These are phyloP conservation scores for Cylindrodendrum hubeiense DNA, from an alignment of 2,329 filamentous ascomycete species.

Conservation along the genomic window DNA sequence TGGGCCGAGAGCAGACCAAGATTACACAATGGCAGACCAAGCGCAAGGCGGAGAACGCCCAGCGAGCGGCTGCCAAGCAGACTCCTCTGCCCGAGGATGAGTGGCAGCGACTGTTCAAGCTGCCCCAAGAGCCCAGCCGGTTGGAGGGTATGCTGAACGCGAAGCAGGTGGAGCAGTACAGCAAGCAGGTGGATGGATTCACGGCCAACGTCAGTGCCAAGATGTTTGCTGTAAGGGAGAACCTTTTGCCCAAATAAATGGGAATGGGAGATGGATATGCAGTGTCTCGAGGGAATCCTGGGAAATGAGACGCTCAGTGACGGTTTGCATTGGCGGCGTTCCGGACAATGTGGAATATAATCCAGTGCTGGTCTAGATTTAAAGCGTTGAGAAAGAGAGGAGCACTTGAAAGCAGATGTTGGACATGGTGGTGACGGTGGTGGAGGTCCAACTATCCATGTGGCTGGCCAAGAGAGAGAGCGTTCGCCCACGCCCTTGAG, in stretches of 20 bases:
- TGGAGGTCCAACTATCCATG: slow-evolving; percentile 8
- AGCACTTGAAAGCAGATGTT: slow-evolving; percentile 44
- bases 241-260: slow-evolving; percentile 68
- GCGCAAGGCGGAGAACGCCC: slow-evolving; percentile 95
- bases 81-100: slow-evolving; percentile 92
- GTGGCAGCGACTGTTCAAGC: slow-evolving; percentile 98
- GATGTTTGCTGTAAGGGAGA: slow-evolving; percentile 95
- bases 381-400: slow-evolving; percentile 48
- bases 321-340: slow-evolving; percentile 58
- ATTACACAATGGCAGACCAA: slow-evolving; percentile 97
- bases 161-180: slow-evolving; percentile 97
- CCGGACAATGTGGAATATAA: slow-evolving; percentile 55
- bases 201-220: slow-evolving; percentile 92
- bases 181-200: slow-evolving; percentile 96
- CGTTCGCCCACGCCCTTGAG: slow-evolving; percentile 26
- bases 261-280: slow-evolving; percentile 31
- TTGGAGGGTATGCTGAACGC: slow-evolving; percentile 95
- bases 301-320: slow-evolving; percentile 49
- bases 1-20: slow-evolving; percentile 95
- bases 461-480: slow-evolving; percentile 18
- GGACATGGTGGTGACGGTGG: slow-evolving; percentile 33
- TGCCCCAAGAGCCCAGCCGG: slow-evolving; percentile 92
- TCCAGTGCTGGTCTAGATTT: slow-evolving; percentile 52
- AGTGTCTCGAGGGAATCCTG: slow-evolving; percentile 44
- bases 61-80: slow-evolving; percentile 88